phyloP scores from a whole-genome alignment of 1,284 basidiomycete genomes.

The Papiliotrema flavescens region DNA sequence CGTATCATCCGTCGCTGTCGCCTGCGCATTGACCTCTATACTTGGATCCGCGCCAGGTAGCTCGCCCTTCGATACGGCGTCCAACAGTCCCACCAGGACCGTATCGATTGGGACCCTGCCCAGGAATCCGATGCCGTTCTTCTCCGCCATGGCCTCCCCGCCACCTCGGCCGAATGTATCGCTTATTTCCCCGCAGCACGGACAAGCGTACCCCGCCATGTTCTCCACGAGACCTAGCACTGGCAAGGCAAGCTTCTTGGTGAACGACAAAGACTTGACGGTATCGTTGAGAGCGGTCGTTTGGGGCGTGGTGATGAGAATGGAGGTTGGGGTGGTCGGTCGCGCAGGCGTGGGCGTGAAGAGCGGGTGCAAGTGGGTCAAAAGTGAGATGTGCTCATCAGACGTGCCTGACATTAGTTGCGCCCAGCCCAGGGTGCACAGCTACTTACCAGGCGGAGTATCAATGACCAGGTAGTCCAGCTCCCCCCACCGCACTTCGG shows the following conservation, averaged over 20 bases:
- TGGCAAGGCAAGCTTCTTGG: slow-evolving; percentile 76
- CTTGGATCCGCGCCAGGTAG: slow-evolving; percentile 30
- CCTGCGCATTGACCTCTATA: background rate
- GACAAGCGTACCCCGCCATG: slow-evolving; percentile 98
- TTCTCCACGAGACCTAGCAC: slow-evolving; percentile 96
- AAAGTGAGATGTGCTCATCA: slow-evolving; percentile 93
- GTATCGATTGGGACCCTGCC: slow-evolving; percentile 93
- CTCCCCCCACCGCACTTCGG: slow-evolving; percentile 94
- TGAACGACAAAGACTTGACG: slow-evolving; percentile 93
- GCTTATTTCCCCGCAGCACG: slow-evolving; percentile 87
- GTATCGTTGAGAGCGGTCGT: slow-evolving; percentile 93
- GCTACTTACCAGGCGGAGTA: slow-evolving; percentile 81
- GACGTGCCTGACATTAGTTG: slow-evolving; percentile 68
- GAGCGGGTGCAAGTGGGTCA: slow-evolving; percentile 87
- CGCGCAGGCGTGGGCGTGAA: slow-evolving; percentile 56
- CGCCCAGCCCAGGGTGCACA: background rate
- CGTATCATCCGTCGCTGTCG: slow-evolving; percentile 6
- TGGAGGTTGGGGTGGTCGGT: slow-evolving; percentile 59
- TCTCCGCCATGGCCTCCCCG: slow-evolving; percentile 76
- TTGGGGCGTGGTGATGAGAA: slow-evolving; percentile 97
- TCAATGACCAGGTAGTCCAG: slow-evolving; percentile 96
- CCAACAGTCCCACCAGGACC: slow-evolving; percentile 80
- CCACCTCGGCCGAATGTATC: slow-evolving; percentile 95
- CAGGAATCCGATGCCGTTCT: slow-evolving; percentile 72
- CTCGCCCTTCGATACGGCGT: slow-evolving; percentile 58